These are phyloP conservation scores for Penicillium sp. DNA, from an alignment of 2,329 filamentous ascomycete genomes.

Conservation along the genomic window DNA sequence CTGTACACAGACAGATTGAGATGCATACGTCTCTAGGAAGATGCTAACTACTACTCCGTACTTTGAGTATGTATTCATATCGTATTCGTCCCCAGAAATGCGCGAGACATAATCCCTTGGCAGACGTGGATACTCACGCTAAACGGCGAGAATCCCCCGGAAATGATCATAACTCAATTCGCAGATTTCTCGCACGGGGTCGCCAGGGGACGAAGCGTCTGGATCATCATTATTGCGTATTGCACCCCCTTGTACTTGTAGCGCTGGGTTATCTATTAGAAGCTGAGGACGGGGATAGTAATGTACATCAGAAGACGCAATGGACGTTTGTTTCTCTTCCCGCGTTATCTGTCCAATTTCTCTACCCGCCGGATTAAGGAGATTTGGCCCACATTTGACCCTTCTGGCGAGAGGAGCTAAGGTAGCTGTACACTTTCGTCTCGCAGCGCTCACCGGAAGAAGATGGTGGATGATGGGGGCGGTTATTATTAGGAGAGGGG, in stretches of 20 bases:
- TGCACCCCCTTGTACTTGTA: too few relatives aligned
- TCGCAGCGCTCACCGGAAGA: conserved; percentile 3
- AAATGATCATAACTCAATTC: conserved; percentile 32
- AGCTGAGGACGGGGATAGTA: too few relatives aligned
- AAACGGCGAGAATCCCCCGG: conserved; percentile 42
- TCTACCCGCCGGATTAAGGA: conserved; percentile 8
- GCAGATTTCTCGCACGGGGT: conserved; percentile 31
- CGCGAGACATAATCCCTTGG: conserved; percentile 29
- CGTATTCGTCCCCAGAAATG: neutral
- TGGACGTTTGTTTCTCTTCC: neutral
- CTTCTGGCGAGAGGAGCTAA: neutral
- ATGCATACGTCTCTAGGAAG: neutral
- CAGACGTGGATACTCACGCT: conserved; percentile 33
- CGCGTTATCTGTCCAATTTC: neutral
- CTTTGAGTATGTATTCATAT: too few relatives aligned
- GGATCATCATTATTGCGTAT: neutral
- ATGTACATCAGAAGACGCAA: too few relatives aligned
- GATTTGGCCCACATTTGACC: conserved; percentile 10
- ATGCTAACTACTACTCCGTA: neutral
- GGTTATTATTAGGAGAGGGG: conserved; percentile 5
- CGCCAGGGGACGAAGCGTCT: conserved; percentile 33
- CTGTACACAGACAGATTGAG: neutral
- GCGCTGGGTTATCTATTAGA: too few relatives aligned
- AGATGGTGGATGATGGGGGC: neutral
- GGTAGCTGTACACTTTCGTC: neutral